Evolutionary conservation across 495 filamentous ascomycete genomes (phyloP).

Genomic region (Penicillium subrubescens): DNA sequence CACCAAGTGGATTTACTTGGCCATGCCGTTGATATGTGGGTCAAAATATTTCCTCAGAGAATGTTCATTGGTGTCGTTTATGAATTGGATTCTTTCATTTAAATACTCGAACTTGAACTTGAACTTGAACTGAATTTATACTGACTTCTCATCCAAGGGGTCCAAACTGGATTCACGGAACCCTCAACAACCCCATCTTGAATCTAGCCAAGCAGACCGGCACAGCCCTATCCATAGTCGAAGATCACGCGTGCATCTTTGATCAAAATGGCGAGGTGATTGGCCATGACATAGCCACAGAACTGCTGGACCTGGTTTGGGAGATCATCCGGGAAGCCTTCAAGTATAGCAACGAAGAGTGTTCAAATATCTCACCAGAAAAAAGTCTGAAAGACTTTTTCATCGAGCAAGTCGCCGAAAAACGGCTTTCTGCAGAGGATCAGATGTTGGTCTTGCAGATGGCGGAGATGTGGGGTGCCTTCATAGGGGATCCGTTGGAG

Average conservation of each 20-base stretch:
- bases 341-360: neutral
- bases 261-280: neutral
- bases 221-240: neutral
- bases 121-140: no score
- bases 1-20: neutral
- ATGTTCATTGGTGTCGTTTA: neutral
- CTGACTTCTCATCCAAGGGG: neutral
- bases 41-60: neutral
- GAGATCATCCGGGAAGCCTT: neutral
- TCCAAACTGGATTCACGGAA: neutral
- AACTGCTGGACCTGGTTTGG: neutral
- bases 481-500: neutral
- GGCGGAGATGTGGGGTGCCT: slow-evolving; percentile 1
- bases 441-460: neutral
- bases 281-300: neutral
- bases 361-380: neutral
- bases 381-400: neutral
- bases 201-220: neutral
- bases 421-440: neutral
- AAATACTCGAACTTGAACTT: neutral
- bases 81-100: no score
- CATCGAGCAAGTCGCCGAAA: neutral
- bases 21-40: neutral
- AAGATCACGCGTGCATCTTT: neutral
- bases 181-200: neutral